Base-by-base conservation (phyloP, 768 basidiomycete genomes). In the Phlebiopsis gigantea region DNA sequence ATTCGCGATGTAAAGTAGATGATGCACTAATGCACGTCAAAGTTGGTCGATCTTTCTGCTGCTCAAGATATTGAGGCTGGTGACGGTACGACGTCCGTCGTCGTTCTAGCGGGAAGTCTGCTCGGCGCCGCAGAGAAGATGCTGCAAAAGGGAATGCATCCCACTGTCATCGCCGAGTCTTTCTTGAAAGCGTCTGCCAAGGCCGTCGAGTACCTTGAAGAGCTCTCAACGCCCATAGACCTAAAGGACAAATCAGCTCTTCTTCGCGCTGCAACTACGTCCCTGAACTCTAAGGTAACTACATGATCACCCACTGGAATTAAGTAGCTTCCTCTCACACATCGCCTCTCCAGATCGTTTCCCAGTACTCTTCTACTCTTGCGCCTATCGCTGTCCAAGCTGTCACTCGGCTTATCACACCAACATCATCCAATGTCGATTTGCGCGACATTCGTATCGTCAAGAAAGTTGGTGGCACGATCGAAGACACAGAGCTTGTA, bases 341-440 rank as follows among this genome's bases (percentile, higher is more conserved):
- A 25, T 26, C 25, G 12, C 28, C 17, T 43, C 17, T 12, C 31
- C 66, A 98, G 95, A 97, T 99, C 64, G 97, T 98, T 42, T 98
- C 97, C 17, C 97, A 98, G 80, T 98, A 98, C 71, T 98, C 97
- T 3, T 91, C 94, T 12, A 95, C 91, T 34, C 81, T 99, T 61
- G 92, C 97, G n/a, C 97, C 97, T 39, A 99, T 98, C 62, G 97
- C 97, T 15, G 97, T 99, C n/a, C 80, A 85, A 52, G 94, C 96
- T 26, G 97, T 99, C 42, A 92, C 88, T 21, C 90, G 94, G 58
- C 82, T 99, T 41, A 85, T 91, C 46, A 91, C 91, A 0, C 80
- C 91, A 0, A 85, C 87, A 5, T 95, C 95, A 4, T 88, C 90
- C 9, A 98, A 93, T 66, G 97, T 99, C 51, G 97, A 99, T 72